Base-by-base conservation (phyloP, 2,329 filamentous ascomycete species). In the Albophoma yamanashiensis region DNA sequence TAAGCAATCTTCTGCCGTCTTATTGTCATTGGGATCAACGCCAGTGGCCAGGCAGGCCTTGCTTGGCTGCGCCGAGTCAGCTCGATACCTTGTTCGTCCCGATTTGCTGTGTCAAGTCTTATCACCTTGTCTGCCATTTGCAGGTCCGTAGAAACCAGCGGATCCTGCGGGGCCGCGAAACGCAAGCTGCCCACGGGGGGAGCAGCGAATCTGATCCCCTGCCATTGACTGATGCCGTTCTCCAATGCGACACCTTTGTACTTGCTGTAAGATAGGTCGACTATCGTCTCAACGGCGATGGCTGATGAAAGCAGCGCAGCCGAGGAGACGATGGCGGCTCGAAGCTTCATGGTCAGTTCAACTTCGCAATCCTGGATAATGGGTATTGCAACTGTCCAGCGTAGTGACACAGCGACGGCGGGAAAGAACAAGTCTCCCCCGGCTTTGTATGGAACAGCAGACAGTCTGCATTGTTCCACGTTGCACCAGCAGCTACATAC, bases 171-270 rank as follows among this genome's bases (percentile, higher is more conserved):
- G 15, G 85, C 83, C 58, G 79, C 76, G 68, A 92, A 93, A 25
- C 90, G 80, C 62, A 89, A 69, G 7, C 81, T 66, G 1, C 85
- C 87, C 2, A 88, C 60, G 0, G 89, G 89, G 17, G 89, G 78
- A 6, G 87, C 85, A 1, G 89, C 89, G 74, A 85, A 94, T 52
- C 88, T 83, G 63, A 94, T 83, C 1, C 89, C 89, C 9, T 90
- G 79, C 88, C 88, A 93, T 70, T 87, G 80, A 2, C 82, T 84
- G 56, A 91, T 75, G 1, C 85, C 87, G 65, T 82, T 82, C 0
- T 72, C 65, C 1, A 80, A 74, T 1, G 76, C 68, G 4, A 75
- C 72, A 11, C 89, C 89, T 57, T 78, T 71, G 67, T 92, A 91
- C 34, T 77, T 81, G 38, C 86, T 81, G 68, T 92, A 92, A 3